Evolutionary conservation across 306 rosid species (phyloP).

Genomic region (Ormosia semicastrata): DNA sequence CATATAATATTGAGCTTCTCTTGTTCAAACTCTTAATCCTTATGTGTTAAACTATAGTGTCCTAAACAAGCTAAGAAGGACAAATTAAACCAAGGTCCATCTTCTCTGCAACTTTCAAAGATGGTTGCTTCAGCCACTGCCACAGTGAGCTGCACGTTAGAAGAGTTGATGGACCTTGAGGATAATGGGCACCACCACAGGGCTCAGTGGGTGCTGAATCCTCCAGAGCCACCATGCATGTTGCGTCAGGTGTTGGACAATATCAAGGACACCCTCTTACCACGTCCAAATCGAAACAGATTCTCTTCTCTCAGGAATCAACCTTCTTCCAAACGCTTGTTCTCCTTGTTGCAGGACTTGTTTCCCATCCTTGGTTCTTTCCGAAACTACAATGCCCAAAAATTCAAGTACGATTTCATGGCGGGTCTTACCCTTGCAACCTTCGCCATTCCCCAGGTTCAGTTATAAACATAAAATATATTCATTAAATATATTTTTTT

Average conservation of each 20-base stretch:
- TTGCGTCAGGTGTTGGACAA: slow-evolving; percentile 36
- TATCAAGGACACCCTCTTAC: slow-evolving; percentile 22
- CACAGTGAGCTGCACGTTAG: neutral
- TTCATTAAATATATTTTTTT: too few relatives aligned
- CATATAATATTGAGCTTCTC: neutral
- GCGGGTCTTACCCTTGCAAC: slow-evolving; percentile 75
- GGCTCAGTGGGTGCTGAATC: slow-evolving; percentile 54
- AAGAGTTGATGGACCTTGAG: slow-evolving; percentile 32
- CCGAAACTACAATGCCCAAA: slow-evolving; percentile 35
- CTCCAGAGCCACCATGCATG: slow-evolving; percentile 61
- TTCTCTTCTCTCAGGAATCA: slow-evolving; percentile 36
- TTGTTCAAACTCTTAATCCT: too few relatives aligned
- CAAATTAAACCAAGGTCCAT: neutral
- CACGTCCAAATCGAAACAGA: neutral
- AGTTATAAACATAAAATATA: neutral
- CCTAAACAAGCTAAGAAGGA: neutral
- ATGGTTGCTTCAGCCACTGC: neutral
- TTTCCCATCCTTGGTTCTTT: slow-evolving; percentile 58
- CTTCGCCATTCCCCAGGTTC: slow-evolving; percentile 83
- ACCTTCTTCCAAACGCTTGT: slow-evolving; percentile 1
- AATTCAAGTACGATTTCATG: slow-evolving; percentile 53
- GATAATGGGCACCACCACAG: slow-evolving; percentile 28
- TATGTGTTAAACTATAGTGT: neutral
- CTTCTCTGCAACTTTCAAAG: neutral
- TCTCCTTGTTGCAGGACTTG: slow-evolving; percentile 21